These are phyloP conservation scores for Podospora tetraspora DNA, from an alignment of 495 filamentous ascomycete genomes.

Conservation along the genomic window DNA sequence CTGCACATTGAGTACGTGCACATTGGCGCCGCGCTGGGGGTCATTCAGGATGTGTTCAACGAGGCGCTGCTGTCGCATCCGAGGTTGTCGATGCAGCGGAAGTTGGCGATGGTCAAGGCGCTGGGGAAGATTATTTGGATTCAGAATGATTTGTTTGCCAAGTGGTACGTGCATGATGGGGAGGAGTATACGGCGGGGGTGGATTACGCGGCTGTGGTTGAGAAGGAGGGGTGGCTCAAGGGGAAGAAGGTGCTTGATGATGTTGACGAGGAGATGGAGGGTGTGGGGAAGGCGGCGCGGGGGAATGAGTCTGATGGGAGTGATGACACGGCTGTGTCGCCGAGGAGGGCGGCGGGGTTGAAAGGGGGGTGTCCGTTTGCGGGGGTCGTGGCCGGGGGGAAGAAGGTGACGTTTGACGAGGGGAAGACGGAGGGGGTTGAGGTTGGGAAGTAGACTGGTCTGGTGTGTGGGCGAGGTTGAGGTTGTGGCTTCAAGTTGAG, in stretches of 20 bases:
- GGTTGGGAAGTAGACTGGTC: background rate
- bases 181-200: slow-evolving; percentile 62
- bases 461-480: too few relatives aligned
- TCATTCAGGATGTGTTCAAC: slow-evolving; percentile 67
- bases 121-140: slow-evolving; percentile 59
- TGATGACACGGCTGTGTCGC: slow-evolving; percentile 9
- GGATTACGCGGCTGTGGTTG: slow-evolving; percentile 47
- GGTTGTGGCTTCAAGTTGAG: background rate
- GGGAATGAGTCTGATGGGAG: slow-evolving; percentile 10
- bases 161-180: slow-evolving; percentile 66
- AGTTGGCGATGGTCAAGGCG: slow-evolving; percentile 64
- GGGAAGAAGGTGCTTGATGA: slow-evolving; percentile 40
- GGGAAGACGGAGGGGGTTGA: background rate
- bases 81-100: slow-evolving; percentile 53
- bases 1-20: slow-evolving; percentile 75
- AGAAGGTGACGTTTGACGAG: slow-evolving; percentile 13
- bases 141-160: slow-evolving; percentile 74
- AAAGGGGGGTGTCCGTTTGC: slow-evolving; percentile 24
- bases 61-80: slow-evolving; percentile 71
- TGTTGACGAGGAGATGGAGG: slow-evolving; percentile 14
- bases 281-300: background rate
- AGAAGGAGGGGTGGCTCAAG: slow-evolving; percentile 55
- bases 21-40: slow-evolving; percentile 60
- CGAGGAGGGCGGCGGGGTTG: background rate
- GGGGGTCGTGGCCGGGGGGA: slow-evolving; percentile 12